Evolutionary conservation across 768 basidiomycete genomes (phyloP), one percentile per base, ranked within the genome.

Genomic region (Tulasnella sp.): DNA sequence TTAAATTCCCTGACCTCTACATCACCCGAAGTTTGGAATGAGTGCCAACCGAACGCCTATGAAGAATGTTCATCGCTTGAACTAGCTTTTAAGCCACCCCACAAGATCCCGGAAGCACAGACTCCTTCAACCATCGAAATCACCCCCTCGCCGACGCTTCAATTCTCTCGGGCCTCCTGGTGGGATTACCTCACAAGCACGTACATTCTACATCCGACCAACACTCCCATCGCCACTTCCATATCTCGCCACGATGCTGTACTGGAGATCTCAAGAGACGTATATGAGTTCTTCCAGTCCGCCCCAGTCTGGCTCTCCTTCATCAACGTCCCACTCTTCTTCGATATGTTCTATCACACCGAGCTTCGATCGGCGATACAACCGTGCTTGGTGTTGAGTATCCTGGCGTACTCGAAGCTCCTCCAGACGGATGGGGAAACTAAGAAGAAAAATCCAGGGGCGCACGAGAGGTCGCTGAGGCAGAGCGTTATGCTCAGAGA

Each of bases 311-410:
- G 29, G 61, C 41, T 63, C 58, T 60, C 62, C 23, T 63, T 60
- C 62, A 10, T 63, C 26, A 54, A 63, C 29, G 58, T 63, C 4
- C 62, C 58, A 4, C 44, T 63, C 27, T 63, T 63, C 51, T 60
- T 60, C 51, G 30, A 34, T 19, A 21, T 34, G 30, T 60, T 63
- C 58, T 51, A 60, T 26, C 51, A 60, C 23, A 49, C 62, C 43
- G 29, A 51, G 23, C 41, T 24, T n/a, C n/a, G 62, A 17, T 19
- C 32, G 58, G 11, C 41, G 32, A 45, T 63, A 42, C 62, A 63
- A 34, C 62, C 62, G 1, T 30, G 42, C 7, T 32, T 63, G 15
- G 52, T 63, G 17, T 19, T 60, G 30, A 43, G 56, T 51, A 52
- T 44, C n/a, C 32, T 63, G 24, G 62, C 62, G 13, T 51, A 56